Conservation (phyloP, 805 yeast genomes). For the Scheffersomyces lignosus region DNA sequence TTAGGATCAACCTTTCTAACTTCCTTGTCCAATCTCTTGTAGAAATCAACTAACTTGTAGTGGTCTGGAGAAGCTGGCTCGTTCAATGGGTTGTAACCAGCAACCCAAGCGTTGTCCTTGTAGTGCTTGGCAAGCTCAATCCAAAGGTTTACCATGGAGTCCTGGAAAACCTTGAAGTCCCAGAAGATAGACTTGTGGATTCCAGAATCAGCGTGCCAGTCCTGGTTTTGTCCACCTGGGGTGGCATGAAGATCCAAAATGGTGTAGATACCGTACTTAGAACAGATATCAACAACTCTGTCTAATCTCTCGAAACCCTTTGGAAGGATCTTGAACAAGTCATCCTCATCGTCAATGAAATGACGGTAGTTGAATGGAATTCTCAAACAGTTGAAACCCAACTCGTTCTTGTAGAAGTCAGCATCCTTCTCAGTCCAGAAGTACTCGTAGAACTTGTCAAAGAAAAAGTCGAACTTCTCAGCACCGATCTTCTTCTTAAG, state of each 20-base stretch:
- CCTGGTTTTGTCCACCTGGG: constrained; percentile 58
- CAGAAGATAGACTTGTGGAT: constrained; percentile 50
- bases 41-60: constrained; percentile 38
- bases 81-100: constrained; percentile 56
- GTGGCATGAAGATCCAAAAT: constrained; percentile 49
- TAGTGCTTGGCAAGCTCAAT: constrained; percentile 44
- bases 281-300: constrained; percentile 42
- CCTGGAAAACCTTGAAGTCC: constrained; percentile 51
- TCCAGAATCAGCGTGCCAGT: constrained; percentile 52
- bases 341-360: constrained; percentile 47
- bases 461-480: constrained; percentile 49
- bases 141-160: constrained; percentile 48
- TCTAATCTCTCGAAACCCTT: constrained; percentile 48
- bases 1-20: constrained; percentile 47
- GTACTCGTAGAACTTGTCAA: constrained; percentile 52
- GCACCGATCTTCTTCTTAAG: constrained; percentile 41
- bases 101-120: constrained; percentile 48
- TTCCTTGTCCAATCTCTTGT: constrained; percentile 35
- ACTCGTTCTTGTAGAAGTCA: constrained; percentile 37
- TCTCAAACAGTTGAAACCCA: constrained; percentile 47
- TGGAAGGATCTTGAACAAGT: constrained; percentile 41
- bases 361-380: constrained; percentile 55
- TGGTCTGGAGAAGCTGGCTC: constrained; percentile 52
- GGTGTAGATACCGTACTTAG: constrained; percentile 48
- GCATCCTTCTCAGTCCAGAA: constrained; percentile 56